phyloP scores from a whole-genome alignment of 2,329 filamentous ascomycete species.

The Rhexocercosporidium sp. region DNA sequence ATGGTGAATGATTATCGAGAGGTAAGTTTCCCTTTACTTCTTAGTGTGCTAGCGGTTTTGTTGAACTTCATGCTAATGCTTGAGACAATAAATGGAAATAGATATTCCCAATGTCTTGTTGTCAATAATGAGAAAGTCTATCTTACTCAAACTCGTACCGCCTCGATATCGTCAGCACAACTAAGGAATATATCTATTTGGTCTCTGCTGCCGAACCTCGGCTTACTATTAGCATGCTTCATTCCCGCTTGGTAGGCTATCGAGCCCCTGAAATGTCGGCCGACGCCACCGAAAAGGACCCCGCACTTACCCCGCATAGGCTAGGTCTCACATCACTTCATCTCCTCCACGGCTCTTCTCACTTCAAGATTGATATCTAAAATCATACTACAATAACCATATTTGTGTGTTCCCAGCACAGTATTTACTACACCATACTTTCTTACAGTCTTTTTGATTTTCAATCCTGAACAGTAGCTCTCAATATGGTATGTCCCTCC shows the following conservation, averaged over 20 bases:
- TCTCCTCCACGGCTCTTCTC: too few relatives aligned
- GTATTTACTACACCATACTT: background rate
- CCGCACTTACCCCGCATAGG: background rate
- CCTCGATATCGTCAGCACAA: background rate
- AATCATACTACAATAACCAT: background rate
- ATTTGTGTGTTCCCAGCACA: background rate
- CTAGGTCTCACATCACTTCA: background rate
- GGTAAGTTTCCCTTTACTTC: background rate
- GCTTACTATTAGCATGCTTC: background rate
- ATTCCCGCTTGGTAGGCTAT: background rate
- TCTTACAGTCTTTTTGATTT: background rate
- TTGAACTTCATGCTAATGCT: background rate
- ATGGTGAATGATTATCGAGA: background rate
- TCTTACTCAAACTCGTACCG: too few relatives aligned
- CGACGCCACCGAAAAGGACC: background rate
- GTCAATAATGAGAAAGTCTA: too few relatives aligned
- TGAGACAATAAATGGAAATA: background rate
- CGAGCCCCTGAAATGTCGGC: background rate
- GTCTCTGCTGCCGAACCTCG: background rate
- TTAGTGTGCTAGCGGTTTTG: background rate
- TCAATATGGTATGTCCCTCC: background rate
- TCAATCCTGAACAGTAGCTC: background rate
- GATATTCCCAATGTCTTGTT: background rate
- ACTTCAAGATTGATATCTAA: background rate
- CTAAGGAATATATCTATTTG: background rate